Evolutionary conservation across 2,329 filamentous ascomycete genomes (phyloP).

Genomic region (Calonectria multiphialidica): DNA sequence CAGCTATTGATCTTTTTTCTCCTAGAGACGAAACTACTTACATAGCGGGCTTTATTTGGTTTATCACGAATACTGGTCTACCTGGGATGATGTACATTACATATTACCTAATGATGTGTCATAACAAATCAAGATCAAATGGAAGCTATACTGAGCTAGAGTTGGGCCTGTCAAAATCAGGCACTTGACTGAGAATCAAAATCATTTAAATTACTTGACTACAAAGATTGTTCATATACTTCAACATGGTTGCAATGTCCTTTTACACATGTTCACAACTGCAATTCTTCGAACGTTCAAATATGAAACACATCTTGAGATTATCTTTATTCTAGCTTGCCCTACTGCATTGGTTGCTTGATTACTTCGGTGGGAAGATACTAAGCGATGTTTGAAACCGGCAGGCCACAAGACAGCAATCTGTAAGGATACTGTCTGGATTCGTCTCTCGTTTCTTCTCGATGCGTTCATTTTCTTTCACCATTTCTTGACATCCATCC

Average conservation of each 20-base stretch:
- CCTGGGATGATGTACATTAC: not conserved
- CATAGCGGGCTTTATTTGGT: not conserved
- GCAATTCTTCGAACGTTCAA: too few species aligned
- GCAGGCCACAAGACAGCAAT: not conserved
- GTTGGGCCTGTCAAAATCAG: not conserved
- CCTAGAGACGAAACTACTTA: not conserved
- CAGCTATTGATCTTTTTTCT: not conserved
- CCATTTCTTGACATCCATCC: not conserved
- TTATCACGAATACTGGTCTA: not conserved
- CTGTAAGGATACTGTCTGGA: too few species aligned
- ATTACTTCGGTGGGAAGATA: not conserved
- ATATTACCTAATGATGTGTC: not conserved
- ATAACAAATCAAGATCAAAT: not conserved
- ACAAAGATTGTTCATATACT: too few species aligned
- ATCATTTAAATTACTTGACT: too few species aligned
- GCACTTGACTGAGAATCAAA: too few species aligned
- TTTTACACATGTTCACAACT: too few species aligned
- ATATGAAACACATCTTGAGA: not conserved
- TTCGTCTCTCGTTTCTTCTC: not conserved
- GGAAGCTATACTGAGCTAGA: not conserved
- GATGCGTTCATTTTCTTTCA: not conserved
- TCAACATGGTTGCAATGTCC: too few species aligned
- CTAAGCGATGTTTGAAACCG: not conserved
- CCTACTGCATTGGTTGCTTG: too few species aligned
- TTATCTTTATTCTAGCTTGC: too few species aligned